A percentile compares a stretch with the other conserved stretches of the same genome.
These are phyloP conservation scores for Exophiala xenobiotica DNA, from an alignment of 2,329 filamentous ascomycete species.

Conservation along the genomic window DNA sequence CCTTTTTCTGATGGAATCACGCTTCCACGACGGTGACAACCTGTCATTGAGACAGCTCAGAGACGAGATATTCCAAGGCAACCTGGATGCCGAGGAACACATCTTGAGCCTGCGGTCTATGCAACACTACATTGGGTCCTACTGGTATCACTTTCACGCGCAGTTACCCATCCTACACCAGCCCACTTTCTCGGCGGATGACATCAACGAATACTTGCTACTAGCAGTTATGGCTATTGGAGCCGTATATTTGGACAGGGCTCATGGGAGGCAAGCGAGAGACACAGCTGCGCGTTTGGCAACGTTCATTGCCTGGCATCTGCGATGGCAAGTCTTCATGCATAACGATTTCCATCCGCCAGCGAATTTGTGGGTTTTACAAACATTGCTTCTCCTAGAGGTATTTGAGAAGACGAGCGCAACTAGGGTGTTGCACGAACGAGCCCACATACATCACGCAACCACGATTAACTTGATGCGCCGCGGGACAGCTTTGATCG, in stretches of 20 bases:
- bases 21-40: conserved; percentile 80
- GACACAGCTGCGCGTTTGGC: conserved; percentile 75
- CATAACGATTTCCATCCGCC: conserved; percentile 84
- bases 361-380: conserved; percentile 94
- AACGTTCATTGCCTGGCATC: conserved; percentile 85
- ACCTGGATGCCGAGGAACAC: conserved; percentile 62
- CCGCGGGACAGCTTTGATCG: conserved; percentile 73
- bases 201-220: conserved; percentile 78
- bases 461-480: conserved; percentile 95
- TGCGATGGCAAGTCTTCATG: conserved; percentile 93
- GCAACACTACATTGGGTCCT: conserved; percentile 88
- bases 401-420: conserved; percentile 98
- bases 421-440: conserved; percentile 84
- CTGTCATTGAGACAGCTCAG: conserved; percentile 70
- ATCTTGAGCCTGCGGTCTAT: conserved; percentile 86
- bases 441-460: conserved; percentile 94
- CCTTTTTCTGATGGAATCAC: conserved; percentile 73
- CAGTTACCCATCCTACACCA: conserved; percentile 93
- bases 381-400: conserved; percentile 83
- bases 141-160: conserved; percentile 91
- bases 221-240: conserved; percentile 90
- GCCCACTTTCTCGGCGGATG: conserved; percentile 86
- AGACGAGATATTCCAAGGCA: conserved; percentile 73
- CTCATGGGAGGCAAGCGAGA: conserved; percentile 69
- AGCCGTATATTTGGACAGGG: conserved; percentile 81